A percentile compares a stretch with the other conserved stretches of the same genome.
Conservation (phyloP, 306 rosid genomes). For the Casuarina cunninghamiana region DNA sequence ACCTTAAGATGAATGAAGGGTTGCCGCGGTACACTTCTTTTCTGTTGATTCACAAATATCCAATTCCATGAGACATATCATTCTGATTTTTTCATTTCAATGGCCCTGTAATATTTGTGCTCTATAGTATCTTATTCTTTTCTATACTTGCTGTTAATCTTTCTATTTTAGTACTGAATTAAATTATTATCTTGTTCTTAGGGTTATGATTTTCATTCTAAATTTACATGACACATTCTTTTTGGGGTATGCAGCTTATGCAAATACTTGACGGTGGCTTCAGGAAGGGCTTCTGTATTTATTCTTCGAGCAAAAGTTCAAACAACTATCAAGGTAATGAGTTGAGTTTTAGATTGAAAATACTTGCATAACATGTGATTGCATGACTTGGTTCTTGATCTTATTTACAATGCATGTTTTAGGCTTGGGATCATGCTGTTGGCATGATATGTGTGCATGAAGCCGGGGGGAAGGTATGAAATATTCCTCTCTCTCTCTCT, state of each 20-base stretch:
- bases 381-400: slow-evolving; percentile 4
- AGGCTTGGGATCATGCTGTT: slow-evolving; percentile 65
- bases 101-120: neutral
- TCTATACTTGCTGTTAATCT: neutral
- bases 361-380: slow-evolving; percentile 1
- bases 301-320: slow-evolving; percentile 37
- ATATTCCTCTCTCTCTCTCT: neutral
- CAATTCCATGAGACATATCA: neutral
- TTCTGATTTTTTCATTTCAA: neutral
- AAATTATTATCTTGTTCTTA: neutral
- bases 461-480: slow-evolving; percentile 42
- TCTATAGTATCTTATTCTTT: neutral
- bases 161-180: neutral
- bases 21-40: neutral
- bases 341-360: neutral
- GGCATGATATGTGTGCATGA: slow-evolving; percentile 62
- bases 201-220: neutral
- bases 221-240: neutral
- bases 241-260: slow-evolving; percentile 46
- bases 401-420: slow-evolving; percentile 1
- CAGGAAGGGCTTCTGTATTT: slow-evolving; percentile 44
- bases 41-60: neutral
- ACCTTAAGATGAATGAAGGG: neutral
- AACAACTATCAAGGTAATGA: slow-evolving; percentile 40
- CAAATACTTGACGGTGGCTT: slow-evolving; percentile 64